Evolutionary conservation across 2,329 filamentous ascomycete genomes (phyloP).

Genomic region (Cladosporium cucumerinum): DNA sequence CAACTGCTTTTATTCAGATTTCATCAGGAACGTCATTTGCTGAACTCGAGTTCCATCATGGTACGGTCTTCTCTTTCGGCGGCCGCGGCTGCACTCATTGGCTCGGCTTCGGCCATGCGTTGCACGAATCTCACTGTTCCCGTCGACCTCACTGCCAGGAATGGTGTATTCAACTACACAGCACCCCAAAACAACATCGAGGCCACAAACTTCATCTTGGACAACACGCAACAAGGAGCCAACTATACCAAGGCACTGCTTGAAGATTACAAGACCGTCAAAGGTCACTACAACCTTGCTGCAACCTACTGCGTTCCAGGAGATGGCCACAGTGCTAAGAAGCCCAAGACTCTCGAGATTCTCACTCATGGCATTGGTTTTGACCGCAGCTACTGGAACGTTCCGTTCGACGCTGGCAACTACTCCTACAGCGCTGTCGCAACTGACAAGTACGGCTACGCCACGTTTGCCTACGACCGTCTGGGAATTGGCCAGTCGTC

Average conservation of each 20-base stretch:
- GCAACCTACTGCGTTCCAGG: constrained; percentile 59
- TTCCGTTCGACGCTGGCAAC: constrained; percentile 55
- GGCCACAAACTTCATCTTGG: constrained; percentile 54
- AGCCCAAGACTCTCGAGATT: constrained; percentile 44
- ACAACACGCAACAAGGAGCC: constrained; percentile 47
- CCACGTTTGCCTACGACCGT: constrained; percentile 60
- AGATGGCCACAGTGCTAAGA: constrained; percentile 11
- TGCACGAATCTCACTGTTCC: constrained; percentile 56
- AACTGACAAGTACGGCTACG: constrained; percentile 54
- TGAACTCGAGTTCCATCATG: constrained; percentile 20
- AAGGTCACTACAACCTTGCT: constrained; percentile 56
- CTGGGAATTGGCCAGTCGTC: constrained; percentile 59
- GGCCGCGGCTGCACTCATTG: constrained; percentile 23
- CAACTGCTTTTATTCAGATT: background rate
- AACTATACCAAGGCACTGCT: constrained; percentile 49
- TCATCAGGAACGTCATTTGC: background rate
- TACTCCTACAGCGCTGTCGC: constrained; percentile 61
- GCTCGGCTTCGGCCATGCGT: constrained; percentile 28
- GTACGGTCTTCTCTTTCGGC: constrained; percentile 25
- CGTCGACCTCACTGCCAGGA: constrained; percentile 53
- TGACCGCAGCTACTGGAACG: constrained; percentile 62
- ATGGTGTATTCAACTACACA: constrained; percentile 52
- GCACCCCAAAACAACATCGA: constrained; percentile 52
- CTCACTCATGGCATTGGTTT: constrained; percentile 56
- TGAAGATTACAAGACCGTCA: constrained; percentile 50